A percentile compares a stretch with the other conserved stretches of the same genome.
Evolutionary conservation across 176 grass and related monocot species (phyloP).

Genomic region (Luzula sylvatica): DNA sequence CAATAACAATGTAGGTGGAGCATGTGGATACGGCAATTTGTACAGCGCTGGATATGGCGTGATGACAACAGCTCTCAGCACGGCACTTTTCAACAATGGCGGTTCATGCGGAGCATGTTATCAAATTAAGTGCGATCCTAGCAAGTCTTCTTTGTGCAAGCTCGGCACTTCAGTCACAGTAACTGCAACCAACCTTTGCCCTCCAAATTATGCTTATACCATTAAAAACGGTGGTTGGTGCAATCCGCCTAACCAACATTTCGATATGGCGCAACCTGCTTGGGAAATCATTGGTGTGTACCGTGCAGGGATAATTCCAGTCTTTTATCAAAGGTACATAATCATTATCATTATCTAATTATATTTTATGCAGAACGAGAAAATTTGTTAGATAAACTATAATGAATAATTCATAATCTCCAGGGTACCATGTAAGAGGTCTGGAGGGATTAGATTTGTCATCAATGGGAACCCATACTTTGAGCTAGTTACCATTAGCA

Average conservation of each 20-base stretch:
- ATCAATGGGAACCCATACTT: conserved; percentile 39
- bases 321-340: conserved; percentile 17
- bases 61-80: conserved; percentile 21
- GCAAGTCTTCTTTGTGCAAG: conserved; percentile 6
- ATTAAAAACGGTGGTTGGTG: conserved; percentile 53
- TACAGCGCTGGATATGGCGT: conserved; percentile 19
- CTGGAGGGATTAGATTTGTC: conserved; percentile 26
- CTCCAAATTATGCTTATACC: conserved; percentile 39
- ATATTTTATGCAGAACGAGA: background rate
- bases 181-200: conserved; percentile 58
- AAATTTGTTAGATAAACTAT: background rate
- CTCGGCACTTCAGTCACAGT: conserved; percentile 33
- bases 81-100: conserved; percentile 25
- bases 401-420: background rate
- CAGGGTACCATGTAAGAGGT: conserved; percentile 13
- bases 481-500: conserved; percentile 26
- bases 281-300: conserved; percentile 16
- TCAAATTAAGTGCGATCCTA: conserved; percentile 5
- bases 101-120: conserved; percentile 23
- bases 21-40: conserved; percentile 29
- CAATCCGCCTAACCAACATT: conserved; percentile 48
- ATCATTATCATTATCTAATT: background rate
- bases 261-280: conserved; percentile 48
- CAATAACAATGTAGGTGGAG: conserved; percentile 10
- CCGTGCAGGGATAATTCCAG: conserved; percentile 16